Conservation (phyloP, 345 rosid species). For the rapeseed (Brassica napus) region Da-Ae NC_063436.1:26833501-26834000, state of each 20-base stretch:
- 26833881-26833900: constrained; percentile 6
- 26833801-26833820: constrained; percentile 14
- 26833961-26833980: constrained; percentile 30
- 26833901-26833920: neutral
- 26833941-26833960: constrained; percentile 13
- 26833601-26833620: too few species aligned
- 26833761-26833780: neutral
- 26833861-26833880: neutral
- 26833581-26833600: too few species aligned
- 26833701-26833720: neutral
- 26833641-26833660: too few species aligned
- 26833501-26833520: too few species aligned
- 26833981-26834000: constrained; percentile 5
- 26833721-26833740: neutral
- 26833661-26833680: too few species aligned
- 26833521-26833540: too few species aligned
- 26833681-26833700: constrained; percentile 19
- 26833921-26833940: constrained; percentile 4
- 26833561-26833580: too few species aligned
- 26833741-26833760: constrained; percentile 4
- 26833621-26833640: too few species aligned
- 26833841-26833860: constrained; percentile 3
- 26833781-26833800: neutral
- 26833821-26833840: constrained; percentile 29
- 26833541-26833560: too few species aligned